These are phyloP conservation scores for Trichosporon coremiiforme DNA, from an alignment of 1,284 basidiomycete genomes.

Conservation along the genomic window DNA sequence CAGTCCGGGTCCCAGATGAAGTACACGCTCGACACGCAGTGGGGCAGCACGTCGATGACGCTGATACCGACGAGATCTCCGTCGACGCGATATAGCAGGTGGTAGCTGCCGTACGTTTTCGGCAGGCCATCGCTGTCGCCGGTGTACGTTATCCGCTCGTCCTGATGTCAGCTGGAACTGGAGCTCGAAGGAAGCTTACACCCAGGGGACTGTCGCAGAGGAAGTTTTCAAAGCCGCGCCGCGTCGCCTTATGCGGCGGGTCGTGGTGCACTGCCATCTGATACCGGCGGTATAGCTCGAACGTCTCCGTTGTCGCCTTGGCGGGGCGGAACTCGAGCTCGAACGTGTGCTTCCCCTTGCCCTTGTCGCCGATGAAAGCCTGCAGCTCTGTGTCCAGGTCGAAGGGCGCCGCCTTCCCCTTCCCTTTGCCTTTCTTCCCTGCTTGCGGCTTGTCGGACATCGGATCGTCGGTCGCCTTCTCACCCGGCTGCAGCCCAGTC, in stretches of 20 bases:
- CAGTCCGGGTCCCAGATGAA: conserved; percentile 86
- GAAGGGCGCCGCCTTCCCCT: conserved; percentile 41
- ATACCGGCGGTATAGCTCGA: conserved; percentile 71
- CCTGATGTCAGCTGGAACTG: conserved; percentile 1
- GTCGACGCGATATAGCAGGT: conserved; percentile 80
- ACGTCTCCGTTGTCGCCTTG: conserved; percentile 77
- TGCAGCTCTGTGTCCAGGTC: conserved; percentile 45
- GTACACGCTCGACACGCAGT: conserved; percentile 91
- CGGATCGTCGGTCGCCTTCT: conserved; percentile 11
- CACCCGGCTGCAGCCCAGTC: conserved; percentile 26
- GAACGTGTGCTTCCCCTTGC: conserved; percentile 37
- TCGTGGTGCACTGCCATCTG: conserved; percentile 78
- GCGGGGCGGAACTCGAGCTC: conserved; percentile 70
- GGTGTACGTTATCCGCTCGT: conserved; percentile 31
- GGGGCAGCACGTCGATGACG: conserved; percentile 87
- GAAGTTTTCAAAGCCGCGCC: conserved; percentile 68
- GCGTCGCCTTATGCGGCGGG: conserved; percentile 58
- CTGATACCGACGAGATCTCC: conserved; percentile 80
- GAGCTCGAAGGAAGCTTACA: conserved; percentile 57
- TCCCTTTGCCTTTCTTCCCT: conserved; percentile 26
- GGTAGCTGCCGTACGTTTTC: conserved; percentile 75
- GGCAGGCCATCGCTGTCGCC: conserved; percentile 63
- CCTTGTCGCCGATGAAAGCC: conserved; percentile 35
- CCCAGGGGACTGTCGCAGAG: conserved; percentile 75
- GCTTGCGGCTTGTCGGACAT: neutral